phyloP scores from a whole-genome alignment of 148 eudicot species.

The Silene uniflora region DNA sequence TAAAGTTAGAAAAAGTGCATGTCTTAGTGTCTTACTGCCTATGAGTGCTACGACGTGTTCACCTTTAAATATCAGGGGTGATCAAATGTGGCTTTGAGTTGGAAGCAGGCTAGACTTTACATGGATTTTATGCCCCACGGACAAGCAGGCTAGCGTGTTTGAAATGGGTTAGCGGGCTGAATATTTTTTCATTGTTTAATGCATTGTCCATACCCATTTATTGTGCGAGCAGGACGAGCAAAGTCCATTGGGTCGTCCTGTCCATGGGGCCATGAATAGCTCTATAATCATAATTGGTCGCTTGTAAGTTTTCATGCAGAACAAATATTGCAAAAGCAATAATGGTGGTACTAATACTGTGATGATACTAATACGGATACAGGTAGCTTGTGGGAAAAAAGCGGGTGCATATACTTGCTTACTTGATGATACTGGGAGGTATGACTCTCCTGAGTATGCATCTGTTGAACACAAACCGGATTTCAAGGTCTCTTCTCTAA shows the following conservation, averaged over 20 bases:
- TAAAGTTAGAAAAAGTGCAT: background rate
- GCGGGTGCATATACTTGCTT: conserved; percentile 90
- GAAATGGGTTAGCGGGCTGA: background rate
- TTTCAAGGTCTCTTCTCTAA: conserved; percentile 71
- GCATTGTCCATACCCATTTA: background rate
- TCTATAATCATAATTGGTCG: background rate
- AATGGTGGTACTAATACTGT: background rate
- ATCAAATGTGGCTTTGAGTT: too few species aligned
- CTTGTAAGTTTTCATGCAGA: background rate
- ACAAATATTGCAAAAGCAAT: background rate
- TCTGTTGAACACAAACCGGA: conserved; percentile 66
- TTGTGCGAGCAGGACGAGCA: background rate
- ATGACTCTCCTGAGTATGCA: conserved; percentile 56
- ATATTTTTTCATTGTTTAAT: background rate
- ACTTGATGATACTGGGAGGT: conserved; percentile 90
- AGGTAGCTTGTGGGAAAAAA: conserved; percentile 92
- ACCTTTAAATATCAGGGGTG: too few species aligned
- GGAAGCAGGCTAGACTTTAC: too few species aligned
- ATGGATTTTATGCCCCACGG: too few species aligned
- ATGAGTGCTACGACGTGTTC: too few species aligned
- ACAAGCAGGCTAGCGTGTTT: background rate
- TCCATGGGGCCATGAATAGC: background rate
- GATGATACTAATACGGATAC: background rate
- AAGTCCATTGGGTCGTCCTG: background rate
- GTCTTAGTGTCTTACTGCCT: too few species aligned